phyloP scores from a whole-genome alignment of 192 early-diverging fungal species.

The Polychytrium aggregatum region DNA sequence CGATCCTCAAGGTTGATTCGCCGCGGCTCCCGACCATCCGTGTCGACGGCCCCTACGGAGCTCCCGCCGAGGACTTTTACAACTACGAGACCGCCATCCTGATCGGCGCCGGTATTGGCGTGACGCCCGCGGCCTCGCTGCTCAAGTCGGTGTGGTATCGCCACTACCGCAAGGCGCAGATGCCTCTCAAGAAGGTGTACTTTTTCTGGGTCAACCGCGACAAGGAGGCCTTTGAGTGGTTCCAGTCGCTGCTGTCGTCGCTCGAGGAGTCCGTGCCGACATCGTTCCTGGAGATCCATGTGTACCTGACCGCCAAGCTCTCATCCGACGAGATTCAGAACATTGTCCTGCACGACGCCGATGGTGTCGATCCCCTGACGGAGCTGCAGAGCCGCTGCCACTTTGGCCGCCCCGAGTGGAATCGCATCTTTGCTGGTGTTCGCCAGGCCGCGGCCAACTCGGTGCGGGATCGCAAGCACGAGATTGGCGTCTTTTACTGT shows the following conservation, averaged over 20 bases:
- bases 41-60: constrained; percentile 76
- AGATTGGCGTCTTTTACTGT: constrained; percentile 77
- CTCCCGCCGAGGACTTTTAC: constrained; percentile 57
- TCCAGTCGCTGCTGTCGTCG: constrained; percentile 60
- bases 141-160: constrained; percentile 62
- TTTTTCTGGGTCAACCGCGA: constrained; percentile 76
- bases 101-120: constrained; percentile 72
- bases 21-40: constrained; percentile 15
- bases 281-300: constrained; percentile 34
- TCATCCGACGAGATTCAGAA: constrained; percentile 52
- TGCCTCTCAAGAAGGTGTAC: constrained; percentile 54
- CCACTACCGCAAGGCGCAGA: constrained; percentile 18
- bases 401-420: constrained; percentile 72
- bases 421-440: constrained; percentile 44
- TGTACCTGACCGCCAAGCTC: constrained; percentile 47
- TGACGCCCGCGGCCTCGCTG: constrained; percentile 65
- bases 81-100: constrained; percentile 59
- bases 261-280: constrained; percentile 50
- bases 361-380: constrained; percentile 54
- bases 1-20: not conserved
- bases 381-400: constrained; percentile 53
- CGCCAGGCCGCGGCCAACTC: constrained; percentile 16
- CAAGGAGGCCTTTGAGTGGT: constrained; percentile 64
- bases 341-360: constrained; percentile 39
- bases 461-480: constrained; percentile 14